Evolutionary conservation across 495 filamentous ascomycete species (phyloP), one percentile per base, ranked within the genome.

Genomic region (Tuber melanosporum): DNA sequence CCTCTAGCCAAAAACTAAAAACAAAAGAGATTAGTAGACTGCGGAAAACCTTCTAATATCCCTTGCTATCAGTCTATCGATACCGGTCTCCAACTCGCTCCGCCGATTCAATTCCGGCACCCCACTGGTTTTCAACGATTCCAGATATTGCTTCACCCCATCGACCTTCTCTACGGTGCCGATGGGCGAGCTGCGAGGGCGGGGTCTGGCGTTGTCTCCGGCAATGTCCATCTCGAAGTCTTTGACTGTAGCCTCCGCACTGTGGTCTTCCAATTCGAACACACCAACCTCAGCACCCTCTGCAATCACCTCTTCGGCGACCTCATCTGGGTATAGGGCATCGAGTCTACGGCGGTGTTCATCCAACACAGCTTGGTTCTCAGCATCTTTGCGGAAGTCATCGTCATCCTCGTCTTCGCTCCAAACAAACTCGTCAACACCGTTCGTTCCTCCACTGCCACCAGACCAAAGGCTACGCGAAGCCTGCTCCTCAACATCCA

Each of bases 371-470:
- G 62, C 71, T 71, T 80, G 80, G 66, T 80, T 74, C n/a, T 80
- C 73, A 17, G 41, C 32, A 22, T 44, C 71, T 43, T 76, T 80
- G 14, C 78, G 78, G 22, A 80, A 80, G 47, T 73, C 73, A 52
- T 83, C 81, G 46, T 83, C 82, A n/a, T 83, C 82, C 36, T 83
- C 82, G 71, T 83, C 82, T 43, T 83, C 82, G 73, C 82, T 83
- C 82, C 82, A 83, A 47, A 83, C 82, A 66, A 83, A 83, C 71
- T 83, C 82, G 47, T 83, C 82, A 45, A 83, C 82, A 10, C 82
- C 82, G 62, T 83, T 83, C 4, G 82, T 83, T 19, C 82, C 82
- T 42, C 79, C 82, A 10, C 82, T 83, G 49, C 82, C 82, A 36
- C 82, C 82, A 43, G 72, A 76, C 82, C 82, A 83, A 22, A 82